phyloP scores from a whole-genome alignment of 2,329 filamentous ascomycete species.

The Plectosphaerella plurivora region DNA sequence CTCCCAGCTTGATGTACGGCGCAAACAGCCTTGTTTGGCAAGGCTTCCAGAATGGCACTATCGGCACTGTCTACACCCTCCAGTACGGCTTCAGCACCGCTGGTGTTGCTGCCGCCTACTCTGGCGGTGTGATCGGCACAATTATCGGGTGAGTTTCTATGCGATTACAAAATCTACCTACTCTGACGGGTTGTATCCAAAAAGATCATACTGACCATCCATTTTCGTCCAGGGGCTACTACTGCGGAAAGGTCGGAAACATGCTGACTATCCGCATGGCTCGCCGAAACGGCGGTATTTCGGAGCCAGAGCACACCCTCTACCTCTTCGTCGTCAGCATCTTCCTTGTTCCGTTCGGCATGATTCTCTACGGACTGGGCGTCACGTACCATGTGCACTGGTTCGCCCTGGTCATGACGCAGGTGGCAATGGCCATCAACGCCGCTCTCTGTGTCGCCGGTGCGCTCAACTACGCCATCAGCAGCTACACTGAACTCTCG shows the following conservation, averaged over 20 bases:
- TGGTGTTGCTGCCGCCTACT: conserved; percentile 37
- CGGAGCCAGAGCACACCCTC: conserved; percentile 35
- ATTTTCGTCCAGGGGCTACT: conserved; percentile 17
- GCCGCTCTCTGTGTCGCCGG: conserved; percentile 29
- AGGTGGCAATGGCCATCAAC: conserved; percentile 28
- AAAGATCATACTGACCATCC: too few species aligned
- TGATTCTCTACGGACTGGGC: conserved; percentile 22
- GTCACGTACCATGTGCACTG: conserved; percentile 32
- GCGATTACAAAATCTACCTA: too few species aligned
- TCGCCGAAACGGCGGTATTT: conserved; percentile 33
- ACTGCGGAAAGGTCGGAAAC: conserved; percentile 30
- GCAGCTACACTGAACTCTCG: conserved; percentile 33
- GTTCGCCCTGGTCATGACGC: conserved; percentile 35
- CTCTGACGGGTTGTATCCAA: too few species aligned
- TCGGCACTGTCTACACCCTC: conserved; percentile 23
- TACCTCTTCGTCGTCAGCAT: conserved; percentile 28
- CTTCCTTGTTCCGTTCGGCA: not conserved
- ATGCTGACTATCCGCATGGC: conserved; percentile 31
- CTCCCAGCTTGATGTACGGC: conserved; percentile 21
- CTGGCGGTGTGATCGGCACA: conserved; percentile 34
- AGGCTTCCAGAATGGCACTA: conserved; percentile 23
- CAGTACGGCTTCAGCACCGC: conserved; percentile 26
- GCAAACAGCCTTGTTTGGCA: conserved; percentile 26
- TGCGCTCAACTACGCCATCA: conserved; percentile 32
- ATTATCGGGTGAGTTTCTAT: conserved; percentile 38